Evolutionary conservation across 2,329 filamentous ascomycete species (phyloP), one percentile per base, ranked within the genome.

Genomic region (Calcarisporium arbuscula): DNA sequence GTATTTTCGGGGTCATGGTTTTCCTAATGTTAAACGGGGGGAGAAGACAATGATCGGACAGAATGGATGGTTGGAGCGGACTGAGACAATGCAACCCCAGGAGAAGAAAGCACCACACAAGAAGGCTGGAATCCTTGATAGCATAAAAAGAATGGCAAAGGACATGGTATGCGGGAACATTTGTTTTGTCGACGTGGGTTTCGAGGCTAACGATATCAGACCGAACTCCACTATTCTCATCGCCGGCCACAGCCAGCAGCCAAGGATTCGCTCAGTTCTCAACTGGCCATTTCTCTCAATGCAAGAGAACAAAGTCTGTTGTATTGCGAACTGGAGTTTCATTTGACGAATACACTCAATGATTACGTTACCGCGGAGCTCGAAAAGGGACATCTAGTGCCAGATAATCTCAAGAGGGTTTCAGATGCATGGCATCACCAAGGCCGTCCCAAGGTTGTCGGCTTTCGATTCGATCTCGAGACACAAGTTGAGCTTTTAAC

Each of bases 381-480:
- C 37, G 65, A 70, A 44, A 64, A 63, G n/a, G 74, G 72, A n/a
- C 70, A 70, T 2, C 58, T 78, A 5, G 60, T 70, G 6, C 56
- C 65, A 1, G 62, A 66, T 43, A 70, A 72, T 46, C 63, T 72
- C 39, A 69, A 70, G 44, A 67, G 62, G 39, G 53, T 75, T 7
- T 61, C 65, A 3, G 70, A 77, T 32, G 51, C 47, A 5, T 79
- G 73, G 74, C 54, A 60, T 17, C 58, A 64, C 28, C 65, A 67
- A 42, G 73, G 73, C 25, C 70, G 70, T 1, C 71, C 73, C 6
- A 65, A 62, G 36, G 72, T 78, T 8, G 53, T 73, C 16, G 68
- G 70, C 10, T 78, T 77, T 50, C 69, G 72, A 14, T 78, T 74
- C 50, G 73, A 79, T 40, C 51, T 77, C 3, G 73, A 77, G 55